A percentile compares a stretch with the other conserved stretches of the same genome.
Evolutionary conservation across 106 monocot species (phyloP).

Genomic region (Apostasia ramifera): DNA sequence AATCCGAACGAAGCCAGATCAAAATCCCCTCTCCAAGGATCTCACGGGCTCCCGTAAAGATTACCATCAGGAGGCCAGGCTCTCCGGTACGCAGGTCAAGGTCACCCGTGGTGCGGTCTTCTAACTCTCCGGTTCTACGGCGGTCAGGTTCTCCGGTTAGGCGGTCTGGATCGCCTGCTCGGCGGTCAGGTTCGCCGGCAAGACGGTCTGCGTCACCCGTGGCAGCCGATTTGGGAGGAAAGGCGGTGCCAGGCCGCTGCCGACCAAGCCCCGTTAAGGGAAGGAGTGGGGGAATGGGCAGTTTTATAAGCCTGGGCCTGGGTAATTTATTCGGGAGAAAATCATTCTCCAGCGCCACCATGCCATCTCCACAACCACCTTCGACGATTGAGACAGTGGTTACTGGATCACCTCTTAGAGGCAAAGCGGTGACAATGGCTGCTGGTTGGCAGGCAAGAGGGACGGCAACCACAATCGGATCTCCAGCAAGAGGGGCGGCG

Average conservation of each 20-base stretch:
- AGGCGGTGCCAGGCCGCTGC: too few relatives aligned
- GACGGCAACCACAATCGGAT: neutral
- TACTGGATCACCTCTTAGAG: neutral
- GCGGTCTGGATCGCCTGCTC: too few relatives aligned
- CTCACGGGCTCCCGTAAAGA: constrained; percentile 6
- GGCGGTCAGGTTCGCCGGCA: too few relatives aligned
- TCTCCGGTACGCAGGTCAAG: neutral
- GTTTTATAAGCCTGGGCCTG: constrained; percentile 27
- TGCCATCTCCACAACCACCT: too few relatives aligned
- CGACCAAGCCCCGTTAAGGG: neutral
- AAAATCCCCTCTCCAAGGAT: neutral
- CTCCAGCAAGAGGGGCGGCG: neutral
- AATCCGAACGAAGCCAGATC: constrained; percentile 21
- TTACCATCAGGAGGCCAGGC: neutral
- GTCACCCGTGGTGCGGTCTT: neutral
- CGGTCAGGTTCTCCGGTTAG: too few relatives aligned
- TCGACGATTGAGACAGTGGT: too few relatives aligned
- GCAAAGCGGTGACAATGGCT: too few relatives aligned
- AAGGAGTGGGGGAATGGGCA: constrained; percentile 11
- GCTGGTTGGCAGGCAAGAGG: neutral
- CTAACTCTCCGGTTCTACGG: too few relatives aligned
- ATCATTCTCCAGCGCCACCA: neutral
- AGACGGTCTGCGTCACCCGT: too few relatives aligned
- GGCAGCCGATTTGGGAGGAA: too few relatives aligned
- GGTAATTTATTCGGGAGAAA: constrained; percentile 24